Evolutionary conservation across 148 eudicot genomes (phyloP).

Genomic region (Camellia granthamiana): DNA sequence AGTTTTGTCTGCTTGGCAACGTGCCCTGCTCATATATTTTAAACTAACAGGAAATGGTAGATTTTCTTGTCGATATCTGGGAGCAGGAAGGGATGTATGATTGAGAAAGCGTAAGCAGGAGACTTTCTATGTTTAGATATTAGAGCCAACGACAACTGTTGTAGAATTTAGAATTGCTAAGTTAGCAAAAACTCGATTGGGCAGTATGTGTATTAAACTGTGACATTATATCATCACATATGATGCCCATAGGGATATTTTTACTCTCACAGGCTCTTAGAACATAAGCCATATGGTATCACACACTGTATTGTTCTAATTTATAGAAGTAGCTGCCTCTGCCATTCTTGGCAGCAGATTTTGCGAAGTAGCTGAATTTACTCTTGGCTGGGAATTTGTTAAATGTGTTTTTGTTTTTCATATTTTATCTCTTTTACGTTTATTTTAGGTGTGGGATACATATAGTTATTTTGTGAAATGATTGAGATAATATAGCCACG

Average conservation of each 20-base stretch:
- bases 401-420: not conserved
- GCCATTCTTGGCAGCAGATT: not conserved
- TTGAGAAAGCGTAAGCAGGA: constrained; percentile 29
- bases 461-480: too few relatives aligned
- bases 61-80: constrained; percentile 83
- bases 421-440: too few relatives aligned
- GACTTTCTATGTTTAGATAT: not conserved
- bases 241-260: not conserved
- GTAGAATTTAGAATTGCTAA: not conserved
- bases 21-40: not conserved
- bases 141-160: constrained; percentile 5
- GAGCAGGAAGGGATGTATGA: constrained; percentile 88
- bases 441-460: too few relatives aligned
- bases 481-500: too few relatives aligned
- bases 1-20: not conserved
- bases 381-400: not conserved
- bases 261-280: not conserved
- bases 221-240: not conserved
- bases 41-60: constrained; percentile 68
- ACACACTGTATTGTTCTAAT: not conserved
- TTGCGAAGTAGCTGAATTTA: not conserved
- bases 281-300: not conserved
- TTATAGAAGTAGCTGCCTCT: too few relatives aligned
- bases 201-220: not conserved
- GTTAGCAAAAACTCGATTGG: not conserved